phyloP scores from a whole-genome alignment of 768 basidiomycete genomes.

The Lactarius sanguifluus region DNA sequence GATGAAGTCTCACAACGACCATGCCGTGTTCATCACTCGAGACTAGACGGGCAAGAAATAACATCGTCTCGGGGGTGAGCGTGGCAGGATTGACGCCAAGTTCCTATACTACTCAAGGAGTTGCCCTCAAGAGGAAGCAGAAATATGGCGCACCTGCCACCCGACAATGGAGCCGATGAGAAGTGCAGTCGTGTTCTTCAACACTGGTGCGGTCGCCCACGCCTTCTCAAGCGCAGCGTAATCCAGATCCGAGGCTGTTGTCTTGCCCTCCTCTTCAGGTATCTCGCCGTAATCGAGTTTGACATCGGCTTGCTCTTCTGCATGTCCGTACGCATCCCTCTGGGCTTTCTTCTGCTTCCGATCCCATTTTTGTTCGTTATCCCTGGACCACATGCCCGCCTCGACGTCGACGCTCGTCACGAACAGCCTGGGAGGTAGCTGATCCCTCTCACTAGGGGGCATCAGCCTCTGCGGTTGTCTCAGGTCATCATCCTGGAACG shows the following conservation, averaged over 20 bases:
- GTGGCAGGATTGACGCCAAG: slow-evolving; percentile 60
- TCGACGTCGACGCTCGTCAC: slow-evolving; percentile 75
- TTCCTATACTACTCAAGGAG: slow-evolving; percentile 39
- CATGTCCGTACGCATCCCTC: slow-evolving; percentile 27
- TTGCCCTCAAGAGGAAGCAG: not conserved
- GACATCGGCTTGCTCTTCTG: slow-evolving; percentile 23
- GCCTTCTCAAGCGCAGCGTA: slow-evolving; percentile 32
- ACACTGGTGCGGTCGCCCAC: slow-evolving; percentile 33
- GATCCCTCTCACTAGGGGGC: slow-evolving; percentile 63
- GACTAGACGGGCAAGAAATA: slow-evolving; percentile 47
- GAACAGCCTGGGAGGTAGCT: slow-evolving; percentile 61
- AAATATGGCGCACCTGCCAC: slow-evolving; percentile 37
- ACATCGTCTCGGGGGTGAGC: slow-evolving; percentile 56
- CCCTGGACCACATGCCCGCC: slow-evolving; percentile 41
- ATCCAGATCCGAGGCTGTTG: slow-evolving; percentile 10
- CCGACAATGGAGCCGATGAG: slow-evolving; percentile 33
- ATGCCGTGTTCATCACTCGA: slow-evolving; percentile 31
- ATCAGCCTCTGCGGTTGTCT: slow-evolving; percentile 42
- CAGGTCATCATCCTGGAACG: slow-evolving; percentile 42
- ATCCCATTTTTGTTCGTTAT: slow-evolving; percentile 20
- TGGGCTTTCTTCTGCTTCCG: slow-evolving; percentile 41
- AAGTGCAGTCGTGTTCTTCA: slow-evolving; percentile 29
- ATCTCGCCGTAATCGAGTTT: slow-evolving; percentile 41
- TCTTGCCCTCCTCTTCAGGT: slow-evolving; percentile 20
- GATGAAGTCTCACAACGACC: slow-evolving; percentile 30